Evolutionary conservation across 2,329 filamentous ascomycete genomes (phyloP), one percentile per base, ranked within the genome.

Genomic region (Cytospora leucostoma): DNA sequence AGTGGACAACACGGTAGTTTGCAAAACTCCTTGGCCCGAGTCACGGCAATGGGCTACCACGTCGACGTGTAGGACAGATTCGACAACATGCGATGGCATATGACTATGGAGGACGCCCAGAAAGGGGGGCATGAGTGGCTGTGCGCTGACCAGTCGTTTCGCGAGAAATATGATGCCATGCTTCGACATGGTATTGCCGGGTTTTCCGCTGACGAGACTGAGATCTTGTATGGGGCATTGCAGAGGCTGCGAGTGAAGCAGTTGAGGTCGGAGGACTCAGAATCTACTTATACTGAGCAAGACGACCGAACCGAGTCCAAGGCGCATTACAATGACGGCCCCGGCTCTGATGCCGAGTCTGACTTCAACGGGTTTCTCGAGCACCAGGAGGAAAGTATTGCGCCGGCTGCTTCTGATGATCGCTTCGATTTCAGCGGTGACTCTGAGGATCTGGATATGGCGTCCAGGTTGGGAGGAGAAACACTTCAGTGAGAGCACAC

Each of bases 151-250:
- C 38, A 38, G n/a, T 37, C 59, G 33, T 44, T 53, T 55, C 55
- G 61, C 37, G 44, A 61, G 40, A 64, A 63, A 38, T 66, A 61
- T 33, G 49, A 58, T 17, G 57, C 61, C 37, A 64, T 64, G 49
- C 49, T 59, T 19, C 49, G 35, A 7, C 61, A 66, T 17, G 58
- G 57, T 3, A 52, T 66, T 49, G 35, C 61, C 27, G 64, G 64
- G 12, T 66, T 66, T 34, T 57, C 47, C 32, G 17, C 21, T 32
- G 38, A 38, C 21, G 61, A 66, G 12, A 44, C 55, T 5, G 33
- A 53, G 3, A 27, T 53, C 13, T 21, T 64, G 12, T 54, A 59
- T 32, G 49, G 59, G 19, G 34, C 53, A 40, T 15, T 52, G 35
- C n/a, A 27, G 34, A 35, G 35, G 15, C 15, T 59, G 40, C 38